phyloP scores from a whole-genome alignment of 2,329 filamentous ascomycete species.

The Ophiostoma ips region DNA sequence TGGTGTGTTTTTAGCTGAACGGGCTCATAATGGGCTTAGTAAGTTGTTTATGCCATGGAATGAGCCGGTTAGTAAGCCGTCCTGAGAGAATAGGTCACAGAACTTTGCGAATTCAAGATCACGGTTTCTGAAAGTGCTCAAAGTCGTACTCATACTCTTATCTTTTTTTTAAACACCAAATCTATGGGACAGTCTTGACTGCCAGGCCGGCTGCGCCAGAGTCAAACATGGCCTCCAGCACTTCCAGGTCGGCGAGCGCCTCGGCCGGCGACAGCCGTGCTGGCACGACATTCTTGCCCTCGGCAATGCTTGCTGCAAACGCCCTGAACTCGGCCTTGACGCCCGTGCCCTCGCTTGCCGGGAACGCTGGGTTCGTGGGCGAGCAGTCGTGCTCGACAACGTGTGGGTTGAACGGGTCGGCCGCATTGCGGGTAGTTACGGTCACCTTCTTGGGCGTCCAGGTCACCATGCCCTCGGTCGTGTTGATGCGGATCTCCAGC shows the following conservation, averaged over 20 bases:
- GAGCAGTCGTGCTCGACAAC: conserved; percentile 10
- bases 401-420: not conserved
- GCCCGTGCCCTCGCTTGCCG: conserved; percentile 12
- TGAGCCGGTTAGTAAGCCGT: too few species aligned
- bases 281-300: conserved; percentile 12
- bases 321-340: conserved; percentile 20
- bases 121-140: too few species aligned
- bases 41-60: too few species aligned
- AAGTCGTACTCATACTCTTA: too few species aligned
- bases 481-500: conserved; percentile 17
- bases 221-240: conserved; percentile 19
- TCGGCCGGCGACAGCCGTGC: conserved; percentile 17
- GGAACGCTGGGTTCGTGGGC: conserved; percentile 11
- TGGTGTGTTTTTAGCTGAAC: not conserved
- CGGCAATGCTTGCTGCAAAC: conserved; percentile 17
- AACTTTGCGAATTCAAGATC: too few species aligned
- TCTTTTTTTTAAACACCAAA: too few species aligned
- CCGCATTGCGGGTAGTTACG: conserved; percentile 7
- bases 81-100: too few species aligned
- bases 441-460: conserved; percentile 16
- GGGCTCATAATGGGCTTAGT: too few species aligned
- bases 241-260: conserved; percentile 19
- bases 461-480: conserved; percentile 17
- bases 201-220: conserved; percentile 15
- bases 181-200: conserved; percentile 3